Evolutionary conservation across 2,329 filamentous ascomycete species (phyloP).

Genomic region (Didymella pinodella): DNA sequence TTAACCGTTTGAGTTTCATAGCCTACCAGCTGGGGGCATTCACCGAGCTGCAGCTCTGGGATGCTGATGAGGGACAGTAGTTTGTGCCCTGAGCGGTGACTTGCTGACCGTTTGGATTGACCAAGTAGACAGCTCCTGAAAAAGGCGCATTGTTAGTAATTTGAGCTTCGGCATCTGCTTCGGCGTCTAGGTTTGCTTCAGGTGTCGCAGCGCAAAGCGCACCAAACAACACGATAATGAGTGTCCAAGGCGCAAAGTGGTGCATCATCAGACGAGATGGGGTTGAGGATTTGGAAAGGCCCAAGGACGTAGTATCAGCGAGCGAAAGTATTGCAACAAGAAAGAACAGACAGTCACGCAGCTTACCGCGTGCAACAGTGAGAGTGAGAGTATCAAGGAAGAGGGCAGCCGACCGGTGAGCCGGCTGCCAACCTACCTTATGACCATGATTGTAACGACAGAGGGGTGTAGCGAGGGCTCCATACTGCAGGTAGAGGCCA

Average conservation of each 20-base stretch:
- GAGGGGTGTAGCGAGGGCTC: constrained; percentile 39
- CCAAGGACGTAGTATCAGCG: too few species aligned
- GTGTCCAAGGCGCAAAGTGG: constrained; percentile 2
- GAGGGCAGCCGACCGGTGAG: constrained; percentile 24
- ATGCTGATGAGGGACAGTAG: constrained; percentile 46
- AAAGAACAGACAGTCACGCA: neutral
- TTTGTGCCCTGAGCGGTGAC: constrained; percentile 46
- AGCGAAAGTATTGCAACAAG: neutral
- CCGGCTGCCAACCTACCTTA: constrained; percentile 34
- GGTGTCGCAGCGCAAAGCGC: constrained; percentile 33
- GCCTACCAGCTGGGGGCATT: constrained; percentile 54
- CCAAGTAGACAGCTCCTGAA: constrained; percentile 52
- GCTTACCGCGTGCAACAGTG: neutral
- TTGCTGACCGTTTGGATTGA: constrained; percentile 43
- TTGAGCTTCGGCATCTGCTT: constrained; percentile 40
- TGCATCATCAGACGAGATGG: neutral
- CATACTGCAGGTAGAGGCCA: constrained; percentile 39
- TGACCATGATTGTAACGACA: constrained; percentile 34
- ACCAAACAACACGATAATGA: constrained; percentile 5
- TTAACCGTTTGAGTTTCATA: neutral
- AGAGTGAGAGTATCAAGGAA: constrained; percentile 15
- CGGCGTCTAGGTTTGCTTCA: constrained; percentile 38
- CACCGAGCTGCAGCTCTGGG: constrained; percentile 54
- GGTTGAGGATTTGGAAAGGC: neutral
- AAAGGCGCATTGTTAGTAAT: constrained; percentile 51